Evolutionary conservation across 495 filamentous ascomycete genomes (phyloP), one percentile per base, ranked within the genome.

Genomic region (Penicillium salamii): DNA sequence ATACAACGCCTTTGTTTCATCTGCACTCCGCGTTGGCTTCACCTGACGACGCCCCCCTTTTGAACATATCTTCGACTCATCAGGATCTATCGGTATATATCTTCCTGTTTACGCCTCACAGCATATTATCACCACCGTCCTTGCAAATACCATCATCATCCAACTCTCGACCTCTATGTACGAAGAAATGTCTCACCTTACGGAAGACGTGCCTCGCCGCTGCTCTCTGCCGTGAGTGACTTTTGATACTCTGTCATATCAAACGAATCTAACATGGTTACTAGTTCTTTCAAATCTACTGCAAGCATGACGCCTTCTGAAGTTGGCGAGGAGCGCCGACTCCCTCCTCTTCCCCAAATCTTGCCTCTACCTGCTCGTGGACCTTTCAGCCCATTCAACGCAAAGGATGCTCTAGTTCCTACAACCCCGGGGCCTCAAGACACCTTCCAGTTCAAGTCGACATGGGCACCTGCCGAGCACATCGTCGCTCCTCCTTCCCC

Each of bases 151-250:
- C 31, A 52, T 44, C 42, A 37, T 46, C 42, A 40, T 15, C 35
- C 52, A 18, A 62, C 49, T 37, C 57, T 26, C 5, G 28, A 42
- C 34, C 12, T 65, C 49, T 54, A 65, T 70, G 63, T 64, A 64
- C 49, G 69, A 71, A 52, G 61, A 67, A 52, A 67, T 67, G 54
- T 53, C 41, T 48, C 48, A 54, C 21, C 62, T 67, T 53, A 54
- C 62, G 54, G 65, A 67, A 35, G 66, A 68, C 12, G 39, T 57
- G 17, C 51, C 53, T 26, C 69, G 63, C 40, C 69, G 65, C 42
- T 71, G 66, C 60, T 67, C 68, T 55, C 58, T 73, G 36, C 71
- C 72, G 72, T 76, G 53, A 72, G 72, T 61, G 7, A n/a, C 6
- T 17, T 8, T n/a, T n/a, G 4, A 21, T 21, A 17, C 9, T n/a